Base-by-base conservation (phyloP, 2,329 filamentous ascomycete genomes). In the Cercospora canescens region DNA sequence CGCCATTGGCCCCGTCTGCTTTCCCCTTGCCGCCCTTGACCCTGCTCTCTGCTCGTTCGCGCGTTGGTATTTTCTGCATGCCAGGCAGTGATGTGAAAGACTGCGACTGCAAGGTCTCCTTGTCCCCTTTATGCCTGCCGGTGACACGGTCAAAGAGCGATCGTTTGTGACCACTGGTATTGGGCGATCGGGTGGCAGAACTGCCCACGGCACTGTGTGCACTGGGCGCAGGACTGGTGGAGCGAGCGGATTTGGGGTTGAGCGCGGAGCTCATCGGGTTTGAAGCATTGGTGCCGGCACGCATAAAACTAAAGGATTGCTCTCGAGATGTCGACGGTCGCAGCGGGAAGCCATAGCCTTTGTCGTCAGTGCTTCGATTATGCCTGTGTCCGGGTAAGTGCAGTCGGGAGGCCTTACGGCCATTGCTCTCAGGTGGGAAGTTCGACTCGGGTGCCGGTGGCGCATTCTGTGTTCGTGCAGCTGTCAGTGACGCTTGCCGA, bases 201-300 rank as follows among this genome's bases (percentile, higher is more conserved):
- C 76, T 84, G 76, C 79, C 86, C 79, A 81, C 81, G 24, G 82
- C 85, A 74, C 90, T 92, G 71, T 86, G 86, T 48, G 86, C 83
- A 77, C 92, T 95, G 7, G 93, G 91, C 0, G 92, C 92, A 28
- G 94, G 93, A 78, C 94, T 96, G 67, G 91, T 87, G 12, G 92
- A 89, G 70, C 93, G 89, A 71, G 81, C 85, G 34, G 67, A 63
- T 76, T 83, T 79, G 37, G 86, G 78, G 55, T 79, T 82, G 74
- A 85, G 82, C 12, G 84, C 81, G 16, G 84, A 83, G 66, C 76
- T 79, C 67, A 82, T 76, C 14, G 79, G 75, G 2, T 79, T 81
- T 12, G 80, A 79, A 45, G 84, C 84, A 67, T 68, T 63, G 62
- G 89, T 88, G 76, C 85, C 88, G 30, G 80, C 80, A 65, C 79